Percentiles rank a stretch among this genome's conserved stretches.
Evolutionary conservation across 192 early-diverging fungal genomes (phyloP).

Genomic region (Backusella parvicylindrica): DNA sequence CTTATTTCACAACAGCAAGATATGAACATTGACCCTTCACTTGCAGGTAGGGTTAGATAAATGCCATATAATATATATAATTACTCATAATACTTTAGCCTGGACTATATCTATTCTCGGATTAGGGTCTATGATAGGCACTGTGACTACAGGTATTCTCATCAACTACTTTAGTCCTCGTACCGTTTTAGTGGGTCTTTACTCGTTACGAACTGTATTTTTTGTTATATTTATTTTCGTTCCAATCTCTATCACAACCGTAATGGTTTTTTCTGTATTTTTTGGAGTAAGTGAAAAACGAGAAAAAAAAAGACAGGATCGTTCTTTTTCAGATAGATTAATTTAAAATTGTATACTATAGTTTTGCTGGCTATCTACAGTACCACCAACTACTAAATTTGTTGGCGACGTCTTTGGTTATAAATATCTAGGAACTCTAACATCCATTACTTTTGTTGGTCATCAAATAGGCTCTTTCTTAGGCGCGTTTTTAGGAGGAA

Average conservation of each 20-base stretch:
- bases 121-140: slow-evolving; percentile 24
- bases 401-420: slow-evolving; percentile 31
- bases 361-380: slow-evolving; percentile 32
- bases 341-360: background rate
- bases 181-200: slow-evolving; percentile 18
- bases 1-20: slow-evolving; percentile 9
- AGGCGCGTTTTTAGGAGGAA: slow-evolving; percentile 32
- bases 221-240: slow-evolving; percentile 16
- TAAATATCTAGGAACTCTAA: slow-evolving; percentile 32
- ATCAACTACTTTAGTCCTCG: slow-evolving; percentile 21
- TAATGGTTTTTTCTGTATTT: slow-evolving; percentile 22
- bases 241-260: slow-evolving; percentile 16
- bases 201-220: slow-evolving; percentile 9
- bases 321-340: background rate
- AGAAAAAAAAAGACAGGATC: background rate
- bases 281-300: slow-evolving; percentile 25
- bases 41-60: slow-evolving; percentile 4
- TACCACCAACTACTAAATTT: slow-evolving; percentile 27
- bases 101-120: slow-evolving; percentile 31
- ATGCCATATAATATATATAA: background rate
- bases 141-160: slow-evolving; percentile 13
- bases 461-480: slow-evolving; percentile 32
- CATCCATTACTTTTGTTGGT: slow-evolving; percentile 27
- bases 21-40: background rate
- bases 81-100: background rate